Evolutionary conservation across 2,329 filamentous ascomycete species (phyloP), one percentile per base, ranked within the genome.

Genomic region (Penicillium sp.): DNA sequence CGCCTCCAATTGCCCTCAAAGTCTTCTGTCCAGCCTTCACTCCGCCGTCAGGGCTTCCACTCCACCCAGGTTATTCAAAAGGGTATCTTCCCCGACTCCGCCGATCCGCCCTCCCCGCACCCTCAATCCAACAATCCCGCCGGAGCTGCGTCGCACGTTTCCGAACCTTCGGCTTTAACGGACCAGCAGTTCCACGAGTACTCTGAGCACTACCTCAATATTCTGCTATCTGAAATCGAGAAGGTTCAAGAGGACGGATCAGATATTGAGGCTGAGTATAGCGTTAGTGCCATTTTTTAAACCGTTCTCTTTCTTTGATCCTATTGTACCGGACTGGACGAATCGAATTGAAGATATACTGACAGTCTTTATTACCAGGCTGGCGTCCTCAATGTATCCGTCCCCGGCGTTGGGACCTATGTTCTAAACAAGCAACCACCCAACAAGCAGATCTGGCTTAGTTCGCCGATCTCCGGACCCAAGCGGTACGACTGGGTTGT

Each of bases 381-480:
- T 58, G 94, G 95, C 59, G 93, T 98, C 60, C 84, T 98, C 69
- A 93, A 89, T 66, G 83, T 98, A 71, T 84, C 81, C 7, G 87
- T 91, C 69, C 86, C 88, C 1, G 81, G 84, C 13, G 82, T 87
- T 55, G 93, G 93, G 65, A 94, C 88, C 31, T 99, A 96, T 75
- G 91, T 99, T 63, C 86, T 99, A 80, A 99, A 99, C 86, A 99
- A 99, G 79, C 95, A 99, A 78, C 95, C 95, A 0, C 93, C 94
- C 21, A 98, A 97, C 84, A 95, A 93, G 83, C 95, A 90, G 76
- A 97, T 99, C 74, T 99, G 95, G 95, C 87, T 98, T 50, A 95
- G 92, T 44, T 96, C 92, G 48, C 95, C 95, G 4, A 83, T 92
- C 58, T 93, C 91, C 6, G 95, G 95, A 0, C 95, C 95, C 15